Base-by-base conservation (phyloP, 2,329 filamentous ascomycete genomes). In the Colletotrichum ledebouriae region DNA sequence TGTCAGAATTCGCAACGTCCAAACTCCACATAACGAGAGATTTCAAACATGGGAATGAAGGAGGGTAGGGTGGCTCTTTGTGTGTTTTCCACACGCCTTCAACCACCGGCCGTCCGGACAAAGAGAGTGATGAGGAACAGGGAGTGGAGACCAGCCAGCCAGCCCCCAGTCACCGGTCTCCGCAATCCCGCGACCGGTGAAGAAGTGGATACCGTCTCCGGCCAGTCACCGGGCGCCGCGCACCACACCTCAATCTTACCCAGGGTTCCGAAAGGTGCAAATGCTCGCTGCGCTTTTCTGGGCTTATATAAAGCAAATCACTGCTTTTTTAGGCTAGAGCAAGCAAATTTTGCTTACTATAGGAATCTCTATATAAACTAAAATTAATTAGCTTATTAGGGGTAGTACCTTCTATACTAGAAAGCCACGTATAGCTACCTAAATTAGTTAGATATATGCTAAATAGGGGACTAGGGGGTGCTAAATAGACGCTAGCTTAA, bases 91-190 rank as follows among this genome's bases (percentile, higher is more conserved):
- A 29, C 29, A 29, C 37, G 44, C 52, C 46, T 44, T n/a, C 25
- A 13, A 25, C 12, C 15, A 6, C 44, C 34, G 13, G 37, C 41
- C 44, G 34, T 37, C 29, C 10, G 29, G 37, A 39, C 15, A 37
- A 55, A 12, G 49, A n/a, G 47, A 34, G 22, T n/a, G 46, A 29
- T 22, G 60, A 47, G 29, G 29, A 57, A 46, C 4, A 25, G 25
- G 25, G 39, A 57, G 52, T 59, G 46, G 53, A 49, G 5, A 50
- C 50, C 37, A 39, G 25, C 3, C 25, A 29, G 25, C 25, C 25
- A 4, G 4, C 56, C 66, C 66, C 66, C 66, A 61, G 66, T 68
- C 66, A 68, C 67, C 67, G 67, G 56, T 12, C 50, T 49, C 63
- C 63, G 67, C 67, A 29, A 62, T 39, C 37, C 37, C 37, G 37